A percentile compares a stretch with the other conserved stretches of the same genome.
These are phyloP conservation scores for Monarda citriodora DNA, from an alignment of 305 asterid genomes.

Conservation along the genomic window DNA sequence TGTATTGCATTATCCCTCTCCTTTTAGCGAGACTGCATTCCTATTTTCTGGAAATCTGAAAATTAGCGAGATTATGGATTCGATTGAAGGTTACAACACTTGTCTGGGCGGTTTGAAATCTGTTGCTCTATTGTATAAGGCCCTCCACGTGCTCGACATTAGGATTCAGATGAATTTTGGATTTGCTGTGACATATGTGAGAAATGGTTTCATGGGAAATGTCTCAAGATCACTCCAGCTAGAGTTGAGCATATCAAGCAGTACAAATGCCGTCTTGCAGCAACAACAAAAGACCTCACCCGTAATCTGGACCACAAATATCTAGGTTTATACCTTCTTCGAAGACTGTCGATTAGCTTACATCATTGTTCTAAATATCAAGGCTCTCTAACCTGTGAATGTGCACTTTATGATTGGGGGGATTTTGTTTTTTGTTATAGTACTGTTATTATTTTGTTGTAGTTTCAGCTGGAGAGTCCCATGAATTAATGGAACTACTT, in stretches of 20 bases:
- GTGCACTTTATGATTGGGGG: conserved; percentile 24
- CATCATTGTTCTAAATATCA: conserved; percentile 21
- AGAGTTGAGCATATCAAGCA: conserved; percentile 79
- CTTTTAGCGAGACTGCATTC: no score
- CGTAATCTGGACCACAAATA: conserved; percentile 19
- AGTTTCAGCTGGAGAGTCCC: conserved; percentile 21
- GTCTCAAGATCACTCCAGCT: conserved; percentile 84
- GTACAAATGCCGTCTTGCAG: conserved; percentile 85
- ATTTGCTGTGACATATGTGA: conserved; percentile 79
- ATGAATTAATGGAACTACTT: conserved; percentile 18
- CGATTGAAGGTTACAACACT: no score
- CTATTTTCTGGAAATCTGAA: no score
- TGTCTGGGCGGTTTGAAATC: no score
- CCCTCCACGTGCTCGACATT: no score
- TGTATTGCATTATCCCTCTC: no score
- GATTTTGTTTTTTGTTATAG: conserved; percentile 21
- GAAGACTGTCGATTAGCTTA: conserved; percentile 22
- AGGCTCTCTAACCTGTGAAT: conserved; percentile 35
- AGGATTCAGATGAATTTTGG: conserved; percentile 75
- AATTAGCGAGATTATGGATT: no score
- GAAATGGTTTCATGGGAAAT: conserved; percentile 89
- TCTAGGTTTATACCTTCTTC: conserved; percentile 6
- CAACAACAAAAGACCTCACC: conserved; percentile 62
- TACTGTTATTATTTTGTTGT: conserved; percentile 17
- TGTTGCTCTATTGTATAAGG: no score